Conservation (phyloP, 768 basidiomycete species). For the Phylloporus rhodoxanthus region DNA sequence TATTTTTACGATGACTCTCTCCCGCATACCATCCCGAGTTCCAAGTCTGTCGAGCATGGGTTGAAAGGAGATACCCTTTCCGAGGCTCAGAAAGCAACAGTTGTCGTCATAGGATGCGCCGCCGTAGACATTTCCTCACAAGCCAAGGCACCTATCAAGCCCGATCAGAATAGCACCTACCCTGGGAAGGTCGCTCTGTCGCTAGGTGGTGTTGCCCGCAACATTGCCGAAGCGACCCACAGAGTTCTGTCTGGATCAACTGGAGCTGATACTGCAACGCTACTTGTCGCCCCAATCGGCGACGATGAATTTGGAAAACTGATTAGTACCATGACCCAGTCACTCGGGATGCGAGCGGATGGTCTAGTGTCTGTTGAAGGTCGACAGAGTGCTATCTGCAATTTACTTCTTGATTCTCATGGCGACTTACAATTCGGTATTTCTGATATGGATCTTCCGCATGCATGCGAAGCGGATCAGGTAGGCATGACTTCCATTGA, state of each 20-base stretch:
- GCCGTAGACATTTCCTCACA: conserved; percentile 83
- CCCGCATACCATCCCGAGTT: neutral
- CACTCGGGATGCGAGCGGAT: conserved; percentile 75
- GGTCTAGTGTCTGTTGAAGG: conserved; percentile 49
- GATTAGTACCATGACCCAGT: conserved; percentile 49
- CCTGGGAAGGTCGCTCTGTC: conserved; percentile 72
- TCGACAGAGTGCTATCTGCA: conserved; percentile 74
- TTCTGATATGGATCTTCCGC: conserved; percentile 81
- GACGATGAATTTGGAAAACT: conserved; percentile 71
- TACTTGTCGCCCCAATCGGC: conserved; percentile 75
- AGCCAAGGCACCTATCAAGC: conserved; percentile 28
- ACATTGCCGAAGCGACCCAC: conserved; percentile 87
- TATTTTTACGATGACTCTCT: conserved; percentile 4
- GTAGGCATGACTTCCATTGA: conserved; percentile 27
- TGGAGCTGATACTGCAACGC: conserved; percentile 28
- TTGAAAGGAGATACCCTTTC: neutral
- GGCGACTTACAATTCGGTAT: conserved; percentile 81
- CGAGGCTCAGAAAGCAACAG: conserved; percentile 32
- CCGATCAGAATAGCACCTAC: conserved; percentile 61
- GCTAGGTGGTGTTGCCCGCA: conserved; percentile 90
- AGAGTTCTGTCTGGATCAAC: conserved; percentile 43
- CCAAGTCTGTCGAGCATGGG: neutral
- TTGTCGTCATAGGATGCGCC: conserved; percentile 78
- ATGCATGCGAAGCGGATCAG: conserved; percentile 40
- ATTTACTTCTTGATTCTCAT: conserved; percentile 66